phyloP scores from a whole-genome alignment of 2,329 filamentous ascomycete genomes.

The Penicillium psychrosexuale region DNA sequence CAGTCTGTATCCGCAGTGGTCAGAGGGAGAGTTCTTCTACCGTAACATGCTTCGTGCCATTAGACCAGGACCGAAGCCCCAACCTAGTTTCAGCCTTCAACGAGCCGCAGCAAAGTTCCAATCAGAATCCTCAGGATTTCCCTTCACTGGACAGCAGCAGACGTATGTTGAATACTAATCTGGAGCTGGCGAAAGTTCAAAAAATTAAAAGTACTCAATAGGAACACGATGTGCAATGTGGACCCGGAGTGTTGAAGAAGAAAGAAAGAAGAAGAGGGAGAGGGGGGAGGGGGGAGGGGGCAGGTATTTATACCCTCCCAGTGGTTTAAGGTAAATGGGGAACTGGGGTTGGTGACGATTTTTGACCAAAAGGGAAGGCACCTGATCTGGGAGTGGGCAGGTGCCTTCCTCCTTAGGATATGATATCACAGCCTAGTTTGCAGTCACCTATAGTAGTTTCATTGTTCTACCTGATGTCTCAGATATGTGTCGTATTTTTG shows the following conservation, averaged over 20 bases:
- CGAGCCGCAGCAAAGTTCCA: too few species aligned
- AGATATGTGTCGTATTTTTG: neutral
- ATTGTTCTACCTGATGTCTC: neutral
- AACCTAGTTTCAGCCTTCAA: too few species aligned
- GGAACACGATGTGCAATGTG: neutral
- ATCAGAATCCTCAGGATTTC: too few species aligned
- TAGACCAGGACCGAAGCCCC: too few species aligned
- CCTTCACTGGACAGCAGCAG: neutral
- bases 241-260: neutral
- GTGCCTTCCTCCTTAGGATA: neutral
- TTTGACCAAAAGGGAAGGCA: neutral
- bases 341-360: neutral
- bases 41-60: too few species aligned
- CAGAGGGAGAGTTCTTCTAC: too few species aligned
- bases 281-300: neutral
- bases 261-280: neutral
- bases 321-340: neutral
- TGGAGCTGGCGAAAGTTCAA: too few species aligned
- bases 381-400: neutral
- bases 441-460: neutral
- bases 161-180: too few species aligned
- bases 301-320: neutral
- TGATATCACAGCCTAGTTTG: neutral
- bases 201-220: neutral
- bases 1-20: neutral